Base-by-base conservation (phyloP, 1,139 yeast species). In the Pichia sp. region DNA sequence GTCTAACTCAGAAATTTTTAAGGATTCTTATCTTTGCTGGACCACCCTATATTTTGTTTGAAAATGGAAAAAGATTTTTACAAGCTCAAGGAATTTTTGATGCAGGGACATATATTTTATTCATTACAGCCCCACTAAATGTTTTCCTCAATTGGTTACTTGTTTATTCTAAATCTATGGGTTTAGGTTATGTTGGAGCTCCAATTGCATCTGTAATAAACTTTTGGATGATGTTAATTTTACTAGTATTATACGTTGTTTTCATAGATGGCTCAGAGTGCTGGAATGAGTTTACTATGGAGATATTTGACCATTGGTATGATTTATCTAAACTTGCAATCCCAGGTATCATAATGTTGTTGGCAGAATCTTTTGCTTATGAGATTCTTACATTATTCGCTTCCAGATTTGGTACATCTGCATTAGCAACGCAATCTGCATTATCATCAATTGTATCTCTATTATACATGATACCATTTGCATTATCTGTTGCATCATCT, bases 41-140 rank as follows among this genome's bases (percentile, higher is more conserved):
- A 1, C 96, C 96, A 0, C 90, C 87, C 0, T 88, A 85, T 64
- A 84, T 88, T 27, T 66, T 85, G 39, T 89, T 89, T 65, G 97
- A 90, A 64, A 80, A 82, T 56, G 77, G 85, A 27, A 89, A 89
- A 63, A 74, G 95, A 53, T 89, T 79, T 60, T 67, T 90, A 50
- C 97, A 89, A 67, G 90, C 95, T 0, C 97, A 90, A 65, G 95
- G 95, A 8, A 85, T 88, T 25, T 89, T 87, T 69, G 94, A 86
- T 59, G 96, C 97, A 0, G 86, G 94, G 5, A 85, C 95, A 1
- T 81, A 85, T 30, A 84, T 88, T 7, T 67, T 89, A 39, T 71
- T 86, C 42, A 66, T 88, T 12, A 79, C 90, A 58, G 92, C 96
- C 0, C 96, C 97, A 0, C 57, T 85, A 26, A 88, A 90, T 64